phyloP scores from a whole-genome alignment of 176 grass and related monocot species.

The Lolium multiflorum region DNA sequence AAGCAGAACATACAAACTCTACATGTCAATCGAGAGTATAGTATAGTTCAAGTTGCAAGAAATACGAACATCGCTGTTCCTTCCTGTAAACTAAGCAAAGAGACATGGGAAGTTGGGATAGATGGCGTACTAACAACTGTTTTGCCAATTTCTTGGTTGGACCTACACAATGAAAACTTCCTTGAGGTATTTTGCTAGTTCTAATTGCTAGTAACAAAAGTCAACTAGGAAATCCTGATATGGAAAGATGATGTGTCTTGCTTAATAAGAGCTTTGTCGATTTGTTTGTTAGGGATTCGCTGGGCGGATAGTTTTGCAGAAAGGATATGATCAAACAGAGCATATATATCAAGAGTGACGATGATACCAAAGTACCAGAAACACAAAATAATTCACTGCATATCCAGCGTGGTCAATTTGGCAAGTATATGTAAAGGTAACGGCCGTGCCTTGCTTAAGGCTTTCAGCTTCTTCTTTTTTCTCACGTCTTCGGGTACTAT shows the following conservation, averaged over 20 bases:
- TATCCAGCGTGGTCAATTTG: background rate
- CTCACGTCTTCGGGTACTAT: background rate
- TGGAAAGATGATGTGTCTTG: background rate
- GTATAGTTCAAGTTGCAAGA: background rate
- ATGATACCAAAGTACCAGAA: background rate
- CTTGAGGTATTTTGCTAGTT: slow-evolving; percentile 15
- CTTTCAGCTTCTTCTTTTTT: background rate
- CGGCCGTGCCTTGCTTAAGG: background rate
- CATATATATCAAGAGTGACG: background rate
- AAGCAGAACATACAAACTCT: slow-evolving; percentile 25
- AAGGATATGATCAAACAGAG: background rate
- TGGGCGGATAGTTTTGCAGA: background rate
- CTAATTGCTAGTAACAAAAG: background rate
- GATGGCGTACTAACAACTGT: background rate
- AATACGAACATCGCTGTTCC: background rate
- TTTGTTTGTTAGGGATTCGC: background rate
- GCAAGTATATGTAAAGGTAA: background rate
- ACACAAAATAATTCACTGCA: background rate
- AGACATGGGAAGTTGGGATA: background rate
- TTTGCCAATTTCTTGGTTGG: background rate
- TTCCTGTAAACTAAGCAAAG: slow-evolving; percentile 2
- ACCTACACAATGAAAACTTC: background rate
- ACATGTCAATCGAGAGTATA: background rate
- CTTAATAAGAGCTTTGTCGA: background rate
- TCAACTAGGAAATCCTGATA: background rate